Conservation (phyloP, 83 land plant genomes). For the Picea engelmannii region DNA sequence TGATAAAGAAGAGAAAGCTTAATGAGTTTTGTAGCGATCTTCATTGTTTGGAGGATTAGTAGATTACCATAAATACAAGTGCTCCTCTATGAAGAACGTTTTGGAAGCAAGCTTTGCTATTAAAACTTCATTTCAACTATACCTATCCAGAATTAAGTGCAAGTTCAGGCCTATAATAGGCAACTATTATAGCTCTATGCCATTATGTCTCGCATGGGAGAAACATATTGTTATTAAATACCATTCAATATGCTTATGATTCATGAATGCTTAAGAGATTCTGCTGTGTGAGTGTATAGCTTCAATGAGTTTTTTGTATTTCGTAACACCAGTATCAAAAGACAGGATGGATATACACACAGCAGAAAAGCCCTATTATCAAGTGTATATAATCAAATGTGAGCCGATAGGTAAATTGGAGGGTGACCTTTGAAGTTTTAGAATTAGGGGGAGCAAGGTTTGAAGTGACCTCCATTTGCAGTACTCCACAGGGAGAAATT, state of each 20-base stretch:
- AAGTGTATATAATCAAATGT: neutral
- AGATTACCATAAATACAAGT: conserved; percentile 19
- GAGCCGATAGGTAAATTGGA: no score
- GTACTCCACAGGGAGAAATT: neutral
- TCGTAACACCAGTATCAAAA: no score
- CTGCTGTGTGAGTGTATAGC: no score
- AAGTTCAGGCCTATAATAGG: no score
- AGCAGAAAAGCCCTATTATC: neutral
- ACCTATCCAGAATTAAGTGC: neutral
- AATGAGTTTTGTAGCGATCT: conserved; percentile 31
- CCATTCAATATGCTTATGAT: neutral
- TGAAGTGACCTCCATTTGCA: no score
- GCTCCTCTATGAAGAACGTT: conserved; percentile 12
- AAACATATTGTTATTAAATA: neutral
- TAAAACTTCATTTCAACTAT: neutral
- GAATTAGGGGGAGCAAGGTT: no score
- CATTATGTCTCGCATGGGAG: no score
- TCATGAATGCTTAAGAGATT: no score
- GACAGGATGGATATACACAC: neutral
- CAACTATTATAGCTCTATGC: no score
- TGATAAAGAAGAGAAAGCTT: conserved; percentile 24
- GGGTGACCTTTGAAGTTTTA: no score
- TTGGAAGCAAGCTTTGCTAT: conserved; percentile 2
- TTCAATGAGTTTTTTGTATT: no score
- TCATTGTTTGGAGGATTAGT: conserved; percentile 15